Conservation (phyloP, 2,329 filamentous ascomycete genomes). For the Cercospora janseana region DNA sequence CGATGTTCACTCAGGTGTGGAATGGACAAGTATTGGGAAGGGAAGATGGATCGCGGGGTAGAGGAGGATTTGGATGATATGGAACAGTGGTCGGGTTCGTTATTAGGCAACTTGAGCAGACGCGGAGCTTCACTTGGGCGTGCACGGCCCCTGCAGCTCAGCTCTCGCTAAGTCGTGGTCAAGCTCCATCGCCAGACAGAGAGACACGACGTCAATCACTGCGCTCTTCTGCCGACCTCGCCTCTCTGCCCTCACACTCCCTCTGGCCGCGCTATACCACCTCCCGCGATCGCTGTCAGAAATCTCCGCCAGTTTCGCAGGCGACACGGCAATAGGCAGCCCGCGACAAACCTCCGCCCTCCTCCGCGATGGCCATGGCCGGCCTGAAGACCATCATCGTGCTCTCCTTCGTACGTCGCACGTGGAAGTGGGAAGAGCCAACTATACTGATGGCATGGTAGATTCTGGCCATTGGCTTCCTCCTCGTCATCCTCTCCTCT, state of each 20-base stretch:
- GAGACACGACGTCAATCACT: too few relatives aligned
- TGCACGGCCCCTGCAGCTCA: too few relatives aligned
- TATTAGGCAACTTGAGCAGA: too few relatives aligned
- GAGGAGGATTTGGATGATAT: neutral
- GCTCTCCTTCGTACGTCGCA: constrained; percentile 79
- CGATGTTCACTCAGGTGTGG: neutral
- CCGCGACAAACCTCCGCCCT: constrained; percentile 2
- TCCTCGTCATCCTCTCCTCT: constrained; percentile 96
- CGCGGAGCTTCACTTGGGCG: too few relatives aligned
- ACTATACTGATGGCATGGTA: constrained; percentile 36
- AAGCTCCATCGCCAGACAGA: too few relatives aligned
- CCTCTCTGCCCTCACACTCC: too few relatives aligned
- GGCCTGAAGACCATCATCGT: constrained; percentile 99
- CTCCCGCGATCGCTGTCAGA: too few relatives aligned
- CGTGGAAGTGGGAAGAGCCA: neutral
- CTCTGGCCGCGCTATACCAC: neutral
- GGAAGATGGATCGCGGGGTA: neutral
- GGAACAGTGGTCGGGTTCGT: too few relatives aligned
- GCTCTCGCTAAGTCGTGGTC: too few relatives aligned
- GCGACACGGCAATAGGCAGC: neutral
- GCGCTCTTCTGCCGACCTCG: too few relatives aligned
- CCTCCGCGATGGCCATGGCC: constrained; percentile 56
- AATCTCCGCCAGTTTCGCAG: neutral
- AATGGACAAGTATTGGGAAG: neutral
- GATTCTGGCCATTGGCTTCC: constrained; percentile 95